Evolutionary conservation across 2,329 filamentous ascomycete genomes (phyloP).

Genomic region (Pezicula neosporulosa): DNA sequence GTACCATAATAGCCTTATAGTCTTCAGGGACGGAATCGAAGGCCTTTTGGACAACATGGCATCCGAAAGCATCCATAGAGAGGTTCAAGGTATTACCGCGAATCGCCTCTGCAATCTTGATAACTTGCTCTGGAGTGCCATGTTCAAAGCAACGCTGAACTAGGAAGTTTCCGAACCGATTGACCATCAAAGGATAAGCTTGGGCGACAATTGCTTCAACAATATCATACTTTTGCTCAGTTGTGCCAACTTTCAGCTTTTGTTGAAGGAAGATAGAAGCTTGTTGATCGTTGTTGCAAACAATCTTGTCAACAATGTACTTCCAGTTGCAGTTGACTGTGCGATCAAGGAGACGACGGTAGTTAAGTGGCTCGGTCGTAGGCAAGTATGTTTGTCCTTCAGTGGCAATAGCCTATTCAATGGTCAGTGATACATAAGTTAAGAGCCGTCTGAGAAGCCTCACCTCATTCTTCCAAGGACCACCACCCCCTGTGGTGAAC

Average conservation of each 20-base stretch:
- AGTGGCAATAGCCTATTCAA: slow-evolving; percentile 39
- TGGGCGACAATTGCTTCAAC: slow-evolving; percentile 94
- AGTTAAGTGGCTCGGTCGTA: slow-evolving; percentile 90
- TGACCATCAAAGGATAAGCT: slow-evolving; percentile 95
- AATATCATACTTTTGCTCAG: slow-evolving; percentile 95
- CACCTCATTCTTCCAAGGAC: slow-evolving; percentile 28
- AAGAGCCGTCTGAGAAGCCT: slow-evolving; percentile 11
- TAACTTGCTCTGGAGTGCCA: slow-evolving; percentile 88
- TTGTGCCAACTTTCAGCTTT: slow-evolving; percentile 94
- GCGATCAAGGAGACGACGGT: slow-evolving; percentile 89
- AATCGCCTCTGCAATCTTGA: slow-evolving; percentile 91
- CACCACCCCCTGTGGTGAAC: slow-evolving; percentile 54
- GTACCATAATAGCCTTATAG: slow-evolving; percentile 99
- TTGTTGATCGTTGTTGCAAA: slow-evolving; percentile 98
- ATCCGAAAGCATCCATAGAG: slow-evolving; percentile 98
- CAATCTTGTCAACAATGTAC: slow-evolving; percentile 99
- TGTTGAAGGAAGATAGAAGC: slow-evolving; percentile 98
- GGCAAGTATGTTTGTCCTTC: slow-evolving; percentile 77
- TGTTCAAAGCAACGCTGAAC: slow-evolving; percentile 99
- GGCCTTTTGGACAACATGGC: slow-evolving; percentile 97
- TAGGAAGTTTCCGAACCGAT: slow-evolving; percentile 97
- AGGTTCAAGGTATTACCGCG: slow-evolving; percentile 89
- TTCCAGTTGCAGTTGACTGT: slow-evolving; percentile 99
- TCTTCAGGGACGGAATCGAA: slow-evolving; percentile 97
- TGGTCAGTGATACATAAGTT: slow-evolving; percentile 25